Conservation (phyloP, 2,329 filamentous ascomycete genomes). For the Leptoxyphium fumago region DNA sequence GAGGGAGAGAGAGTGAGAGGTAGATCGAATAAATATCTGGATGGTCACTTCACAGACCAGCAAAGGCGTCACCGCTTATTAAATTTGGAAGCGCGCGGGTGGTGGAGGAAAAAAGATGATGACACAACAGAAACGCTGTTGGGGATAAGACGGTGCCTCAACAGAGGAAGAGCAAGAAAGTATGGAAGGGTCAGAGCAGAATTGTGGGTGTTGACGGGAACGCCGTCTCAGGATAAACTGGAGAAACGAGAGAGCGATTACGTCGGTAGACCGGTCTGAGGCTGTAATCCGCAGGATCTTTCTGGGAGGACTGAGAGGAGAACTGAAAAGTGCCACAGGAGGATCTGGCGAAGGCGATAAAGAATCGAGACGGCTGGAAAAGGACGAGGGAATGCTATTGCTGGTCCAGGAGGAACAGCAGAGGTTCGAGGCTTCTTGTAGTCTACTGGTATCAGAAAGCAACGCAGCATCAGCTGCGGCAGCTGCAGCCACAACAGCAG, state of each 20-base stretch:
- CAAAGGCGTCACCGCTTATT: background rate
- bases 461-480: background rate
- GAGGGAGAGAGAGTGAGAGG: background rate
- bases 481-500: too few relatives aligned
- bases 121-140: background rate
- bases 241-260: background rate
- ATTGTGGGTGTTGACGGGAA: background rate
- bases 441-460: background rate
- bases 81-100: background rate
- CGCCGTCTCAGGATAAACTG: background rate
- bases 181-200: background rate
- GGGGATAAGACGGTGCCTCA: background rate
- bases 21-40: background rate
- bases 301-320: background rate
- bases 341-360: background rate
- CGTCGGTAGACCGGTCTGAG: background rate
- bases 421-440: background rate
- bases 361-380: background rate
- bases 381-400: background rate
- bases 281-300: background rate
- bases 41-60: background rate
- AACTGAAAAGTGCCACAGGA: background rate
- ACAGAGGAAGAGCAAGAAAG: background rate
- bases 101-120: background rate
- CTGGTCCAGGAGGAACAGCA: background rate